Percentiles rank a stretch among this genome's conserved stretches.
phyloP scores from a whole-genome alignment of 1,139 yeast genomes.

The Scheffersomyces quercinus region DNA sequence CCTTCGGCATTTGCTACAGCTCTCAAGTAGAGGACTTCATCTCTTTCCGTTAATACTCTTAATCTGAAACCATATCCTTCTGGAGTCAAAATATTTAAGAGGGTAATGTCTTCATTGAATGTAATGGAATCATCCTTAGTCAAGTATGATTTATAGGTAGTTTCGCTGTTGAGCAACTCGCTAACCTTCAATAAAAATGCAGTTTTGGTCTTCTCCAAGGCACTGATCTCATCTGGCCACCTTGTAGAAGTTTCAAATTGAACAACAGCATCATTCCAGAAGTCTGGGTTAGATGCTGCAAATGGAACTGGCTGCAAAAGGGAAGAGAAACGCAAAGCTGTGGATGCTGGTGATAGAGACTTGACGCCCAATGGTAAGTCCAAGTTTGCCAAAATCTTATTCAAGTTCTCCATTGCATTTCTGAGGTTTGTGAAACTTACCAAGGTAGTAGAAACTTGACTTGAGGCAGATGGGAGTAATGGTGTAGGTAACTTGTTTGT shows the following conservation, averaged over 20 bases:
- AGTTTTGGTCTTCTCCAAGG: conserved; percentile 85
- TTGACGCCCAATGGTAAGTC: conserved; percentile 74
- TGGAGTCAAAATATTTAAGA: conserved; percentile 71
- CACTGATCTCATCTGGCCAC: conserved; percentile 92
- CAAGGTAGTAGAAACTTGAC: conserved; percentile 52
- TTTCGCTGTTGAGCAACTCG: conserved; percentile 54
- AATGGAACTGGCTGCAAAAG: conserved; percentile 79
- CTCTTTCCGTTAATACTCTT: conserved; percentile 77
- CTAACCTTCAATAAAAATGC: conserved; percentile 81
- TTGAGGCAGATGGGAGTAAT: conserved; percentile 54
- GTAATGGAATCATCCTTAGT: conserved; percentile 68
- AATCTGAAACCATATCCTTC: conserved; percentile 84
- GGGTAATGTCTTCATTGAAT: conserved; percentile 57
- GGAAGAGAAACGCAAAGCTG: conserved; percentile 74
- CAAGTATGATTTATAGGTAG: conserved; percentile 57
- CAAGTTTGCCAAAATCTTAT: conserved; percentile 51
- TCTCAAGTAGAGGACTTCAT: conserved; percentile 69
- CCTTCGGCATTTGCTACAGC: conserved; percentile 59
- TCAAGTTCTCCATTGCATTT: conserved; percentile 66
- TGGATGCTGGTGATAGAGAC: conserved; percentile 69
- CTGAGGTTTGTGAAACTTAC: conserved; percentile 57
- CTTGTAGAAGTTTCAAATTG: conserved; percentile 88
- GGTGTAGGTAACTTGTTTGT: conserved; percentile 60
- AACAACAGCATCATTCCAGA: conserved; percentile 74
- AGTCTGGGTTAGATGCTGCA: conserved; percentile 75